Percentiles rank a stretch among this genome's conserved stretches.
phyloP scores from a whole-genome alignment of 2,329 filamentous ascomycete species.

The Septoria linicola region DNA sequence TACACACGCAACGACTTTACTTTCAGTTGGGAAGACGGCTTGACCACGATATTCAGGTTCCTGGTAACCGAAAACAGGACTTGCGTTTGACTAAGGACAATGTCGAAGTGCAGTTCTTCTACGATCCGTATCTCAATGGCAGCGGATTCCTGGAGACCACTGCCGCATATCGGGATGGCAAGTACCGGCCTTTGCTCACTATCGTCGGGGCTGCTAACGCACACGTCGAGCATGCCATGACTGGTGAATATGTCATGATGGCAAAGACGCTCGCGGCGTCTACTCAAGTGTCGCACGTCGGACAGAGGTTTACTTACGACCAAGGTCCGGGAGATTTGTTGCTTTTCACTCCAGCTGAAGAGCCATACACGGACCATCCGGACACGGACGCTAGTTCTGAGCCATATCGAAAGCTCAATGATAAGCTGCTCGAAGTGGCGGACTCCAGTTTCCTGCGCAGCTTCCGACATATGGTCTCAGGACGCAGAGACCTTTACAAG shows the following conservation, averaged over 20 bases:
- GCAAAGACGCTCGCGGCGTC: slow-evolving; percentile 46
- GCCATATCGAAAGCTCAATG: slow-evolving; percentile 51
- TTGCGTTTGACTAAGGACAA: slow-evolving; percentile 47
- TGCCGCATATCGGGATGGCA: slow-evolving; percentile 37
- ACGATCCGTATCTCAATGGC: slow-evolving; percentile 63
- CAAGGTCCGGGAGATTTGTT: slow-evolving; percentile 36
- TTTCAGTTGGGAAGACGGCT: slow-evolving; percentile 57
- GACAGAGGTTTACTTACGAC: slow-evolving; percentile 22
- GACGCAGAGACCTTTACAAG: slow-evolving; percentile 43
- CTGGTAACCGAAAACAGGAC: slow-evolving; percentile 42
- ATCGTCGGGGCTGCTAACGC: slow-evolving; percentile 57
- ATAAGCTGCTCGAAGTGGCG: slow-evolving; percentile 47
- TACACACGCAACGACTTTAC: slow-evolving; percentile 59
- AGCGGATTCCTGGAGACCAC: slow-evolving; percentile 47
- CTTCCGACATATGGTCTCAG: slow-evolving; percentile 51
- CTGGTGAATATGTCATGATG: slow-evolving; percentile 48
- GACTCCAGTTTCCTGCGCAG: slow-evolving; percentile 50
- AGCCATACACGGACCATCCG: slow-evolving; percentile 46
- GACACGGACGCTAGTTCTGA: slow-evolving; percentile 6
- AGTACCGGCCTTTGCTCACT: slow-evolving; percentile 46
- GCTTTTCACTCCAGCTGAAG: slow-evolving; percentile 49
- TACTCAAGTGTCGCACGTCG: slow-evolving; percentile 9
- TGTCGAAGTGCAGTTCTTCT: slow-evolving; percentile 57
- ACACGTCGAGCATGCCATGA: slow-evolving; percentile 52
- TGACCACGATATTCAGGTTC: slow-evolving; percentile 41